phyloP scores from a whole-genome alignment of 2,329 filamentous ascomycete genomes.

The Cladosporium sp. region DNA sequence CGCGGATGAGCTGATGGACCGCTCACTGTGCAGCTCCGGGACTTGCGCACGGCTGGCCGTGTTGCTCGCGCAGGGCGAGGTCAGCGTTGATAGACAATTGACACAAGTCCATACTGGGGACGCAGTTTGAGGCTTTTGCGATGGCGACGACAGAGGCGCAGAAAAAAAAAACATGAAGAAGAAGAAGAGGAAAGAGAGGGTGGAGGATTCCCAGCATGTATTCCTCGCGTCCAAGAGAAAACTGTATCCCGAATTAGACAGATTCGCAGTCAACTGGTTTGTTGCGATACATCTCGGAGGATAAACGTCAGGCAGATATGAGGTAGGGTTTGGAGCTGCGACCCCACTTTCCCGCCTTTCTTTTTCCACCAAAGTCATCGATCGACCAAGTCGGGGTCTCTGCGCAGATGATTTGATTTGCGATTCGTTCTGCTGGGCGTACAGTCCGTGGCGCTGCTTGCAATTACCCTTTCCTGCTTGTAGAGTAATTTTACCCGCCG shows the following conservation, averaged over 20 bases:
- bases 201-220: not conserved
- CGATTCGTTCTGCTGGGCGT: not conserved
- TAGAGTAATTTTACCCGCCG: not conserved
- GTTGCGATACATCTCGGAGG: not conserved
- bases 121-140: conserved; percentile 6
- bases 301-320: not conserved
- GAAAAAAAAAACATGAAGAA: too few species aligned
- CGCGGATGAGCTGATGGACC: conserved; percentile 50
- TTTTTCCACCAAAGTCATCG: conserved; percentile 12
- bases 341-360: conserved; percentile 12
- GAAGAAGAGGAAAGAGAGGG: not conserved
- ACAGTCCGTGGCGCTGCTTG: not conserved
- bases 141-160: not conserved
- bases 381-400: conserved; percentile 11
- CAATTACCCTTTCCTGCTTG: not conserved
- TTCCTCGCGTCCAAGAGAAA: not conserved
- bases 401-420: not conserved
- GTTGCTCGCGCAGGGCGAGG: conserved; percentile 1
- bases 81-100: not conserved
- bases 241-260: too few species aligned
- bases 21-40: conserved; percentile 39
- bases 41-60: conserved; percentile 36
- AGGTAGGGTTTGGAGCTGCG: conserved; percentile 12
- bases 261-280: too few species aligned
- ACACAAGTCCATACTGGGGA: conserved; percentile 5